Percentiles rank a stretch among this genome's conserved stretches.
Evolutionary conservation across 2,329 filamentous ascomycete genomes (phyloP).

Genomic region (Fusarium udum): DNA sequence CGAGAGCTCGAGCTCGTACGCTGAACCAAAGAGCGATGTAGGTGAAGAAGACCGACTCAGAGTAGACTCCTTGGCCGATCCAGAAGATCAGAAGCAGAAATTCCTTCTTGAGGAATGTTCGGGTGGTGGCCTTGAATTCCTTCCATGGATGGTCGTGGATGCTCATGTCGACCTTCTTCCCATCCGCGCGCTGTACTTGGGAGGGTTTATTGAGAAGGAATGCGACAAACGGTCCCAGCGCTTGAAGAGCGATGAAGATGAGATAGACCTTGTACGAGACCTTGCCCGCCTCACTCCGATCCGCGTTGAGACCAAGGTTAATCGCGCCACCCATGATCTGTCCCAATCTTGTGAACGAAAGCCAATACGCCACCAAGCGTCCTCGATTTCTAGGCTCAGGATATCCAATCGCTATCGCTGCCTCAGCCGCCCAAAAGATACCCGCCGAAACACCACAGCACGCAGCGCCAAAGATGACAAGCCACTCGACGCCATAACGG

Average conservation of each 20-base stretch:
- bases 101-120: conserved; percentile 65
- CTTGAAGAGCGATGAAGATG: conserved; percentile 73
- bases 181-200: conserved; percentile 70
- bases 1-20: conserved; percentile 68
- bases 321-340: conserved; percentile 68
- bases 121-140: conserved; percentile 66
- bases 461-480: conserved; percentile 54
- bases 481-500: conserved; percentile 54
- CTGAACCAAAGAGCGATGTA: conserved; percentile 66
- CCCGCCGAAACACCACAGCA: conserved; percentile 53
- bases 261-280: conserved; percentile 73
- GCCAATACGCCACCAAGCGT: conserved; percentile 70
- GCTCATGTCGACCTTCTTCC: conserved; percentile 63
- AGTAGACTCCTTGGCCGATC: conserved; percentile 72
- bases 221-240: conserved; percentile 66
- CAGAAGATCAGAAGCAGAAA: conserved; percentile 71
- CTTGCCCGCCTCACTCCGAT: conserved; percentile 63
- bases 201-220: conserved; percentile 66
- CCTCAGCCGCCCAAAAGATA: conserved; percentile 50
- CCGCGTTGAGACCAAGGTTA: conserved; percentile 69
- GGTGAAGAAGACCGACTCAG: conserved; percentile 67
- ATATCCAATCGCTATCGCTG: conserved; percentile 62
- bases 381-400: conserved; percentile 72
- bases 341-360: conserved; percentile 65
- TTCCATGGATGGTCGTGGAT: conserved; percentile 63